A percentile compares a stretch with the other conserved stretches of the same genome.
Evolutionary conservation across 495 filamentous ascomycete genomes (phyloP).

Genomic region (Penicillium atrosanguineum): DNA sequence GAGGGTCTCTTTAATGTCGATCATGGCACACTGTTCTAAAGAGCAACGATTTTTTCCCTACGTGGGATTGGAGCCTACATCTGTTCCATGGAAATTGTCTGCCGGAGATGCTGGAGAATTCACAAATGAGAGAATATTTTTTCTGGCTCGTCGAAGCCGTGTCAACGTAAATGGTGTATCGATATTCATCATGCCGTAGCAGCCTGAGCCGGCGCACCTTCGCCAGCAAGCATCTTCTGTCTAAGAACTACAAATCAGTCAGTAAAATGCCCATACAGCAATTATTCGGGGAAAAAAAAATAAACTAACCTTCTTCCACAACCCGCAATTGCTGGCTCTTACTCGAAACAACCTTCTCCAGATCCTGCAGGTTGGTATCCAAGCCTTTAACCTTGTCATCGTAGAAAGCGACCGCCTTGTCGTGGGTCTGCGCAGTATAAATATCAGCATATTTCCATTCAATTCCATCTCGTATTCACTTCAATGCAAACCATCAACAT

Average conservation of each 20-base stretch:
- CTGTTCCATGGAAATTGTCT: not conserved
- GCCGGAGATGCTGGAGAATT: not conserved
- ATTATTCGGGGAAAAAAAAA: not conserved
- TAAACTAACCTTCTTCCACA: conserved; percentile 77
- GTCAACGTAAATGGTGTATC: not conserved
- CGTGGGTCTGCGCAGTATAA: conserved; percentile 47
- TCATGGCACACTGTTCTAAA: conserved; percentile 35
- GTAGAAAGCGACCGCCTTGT: conserved; percentile 82
- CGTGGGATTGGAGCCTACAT: not conserved
- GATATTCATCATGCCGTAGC: conserved; percentile 28
- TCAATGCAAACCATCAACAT: not conserved
- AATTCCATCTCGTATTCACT: not conserved
- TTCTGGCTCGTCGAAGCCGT: conserved; percentile 2
- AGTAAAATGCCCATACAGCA: conserved; percentile 5
- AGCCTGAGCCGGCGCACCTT: conserved; percentile 26
- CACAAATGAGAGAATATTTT: not conserved
- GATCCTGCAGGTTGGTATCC: conserved; percentile 70
- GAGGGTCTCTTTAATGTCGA: conserved; percentile 25
- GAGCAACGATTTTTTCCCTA: not conserved
- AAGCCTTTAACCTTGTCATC: conserved; percentile 78
- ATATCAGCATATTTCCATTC: not conserved
- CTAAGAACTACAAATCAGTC: conserved; percentile 37
- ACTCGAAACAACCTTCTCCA: conserved; percentile 81
- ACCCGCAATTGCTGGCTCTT: conserved; percentile 82
- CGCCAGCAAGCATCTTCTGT: conserved; percentile 47